Evolutionary conservation across 345 rosid species (phyloP).

Genomic region (Syzygium aromaticum): DNA sequence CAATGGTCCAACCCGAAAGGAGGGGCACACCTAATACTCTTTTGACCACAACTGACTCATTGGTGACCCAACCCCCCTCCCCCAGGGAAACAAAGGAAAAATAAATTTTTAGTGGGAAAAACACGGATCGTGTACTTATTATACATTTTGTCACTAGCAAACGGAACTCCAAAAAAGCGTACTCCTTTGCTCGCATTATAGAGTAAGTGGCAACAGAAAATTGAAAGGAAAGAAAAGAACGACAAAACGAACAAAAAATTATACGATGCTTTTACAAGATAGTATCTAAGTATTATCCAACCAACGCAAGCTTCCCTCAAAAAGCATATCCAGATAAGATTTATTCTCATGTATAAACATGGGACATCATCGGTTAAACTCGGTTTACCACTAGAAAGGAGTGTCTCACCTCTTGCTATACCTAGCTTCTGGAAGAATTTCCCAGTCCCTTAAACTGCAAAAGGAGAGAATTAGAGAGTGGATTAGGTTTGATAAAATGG

Average conservation of each 20-base stretch:
- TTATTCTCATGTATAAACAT: neutral
- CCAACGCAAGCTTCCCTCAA: neutral
- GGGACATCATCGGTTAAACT: neutral
- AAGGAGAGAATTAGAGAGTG: neutral
- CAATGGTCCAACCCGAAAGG: neutral
- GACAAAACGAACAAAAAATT: neutral
- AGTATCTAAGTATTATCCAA: neutral
- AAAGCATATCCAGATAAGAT: neutral
- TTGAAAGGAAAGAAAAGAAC: neutral
- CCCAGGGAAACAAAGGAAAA: neutral
- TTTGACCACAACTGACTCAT: neutral
- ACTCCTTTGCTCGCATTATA: neutral
- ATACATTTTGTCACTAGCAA: neutral
- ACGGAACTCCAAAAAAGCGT: neutral
- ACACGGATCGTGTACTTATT: neutral
- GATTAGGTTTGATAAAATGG: too few relatives aligned
- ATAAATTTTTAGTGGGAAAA: neutral
- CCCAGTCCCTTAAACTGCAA: conserved; percentile 81
- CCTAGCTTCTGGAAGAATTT: conserved; percentile 66
- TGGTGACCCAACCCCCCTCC: neutral
- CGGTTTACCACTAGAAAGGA: neutral
- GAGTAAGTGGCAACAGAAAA: neutral
- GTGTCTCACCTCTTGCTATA: conserved; percentile 63
- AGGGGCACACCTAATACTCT: neutral
- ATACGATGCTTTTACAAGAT: neutral